Conservation (phyloP, 495 filamentous ascomycete species). For the Gamarada debralockiae region DNA sequence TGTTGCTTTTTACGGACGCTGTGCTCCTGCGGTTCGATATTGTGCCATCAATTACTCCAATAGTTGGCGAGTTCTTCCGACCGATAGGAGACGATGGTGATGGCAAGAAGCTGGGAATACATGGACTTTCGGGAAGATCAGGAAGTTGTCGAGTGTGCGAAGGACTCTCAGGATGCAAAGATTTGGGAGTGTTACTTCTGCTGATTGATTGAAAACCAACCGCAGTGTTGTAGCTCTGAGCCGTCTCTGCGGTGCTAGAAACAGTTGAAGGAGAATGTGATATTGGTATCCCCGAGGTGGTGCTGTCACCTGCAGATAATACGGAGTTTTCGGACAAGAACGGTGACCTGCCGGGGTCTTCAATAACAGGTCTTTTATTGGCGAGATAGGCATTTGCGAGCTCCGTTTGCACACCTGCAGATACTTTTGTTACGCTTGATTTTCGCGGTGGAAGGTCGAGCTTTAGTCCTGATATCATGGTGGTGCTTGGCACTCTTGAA, state of each 20-base stretch:
- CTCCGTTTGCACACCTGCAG: neutral
- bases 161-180: neutral
- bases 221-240: neutral
- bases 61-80: neutral
- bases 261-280: neutral
- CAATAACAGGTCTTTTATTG: no score
- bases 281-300: neutral
- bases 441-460: constrained; percentile 8
- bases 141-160: constrained; percentile 8
- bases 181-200: neutral
- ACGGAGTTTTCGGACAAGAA: neutral
- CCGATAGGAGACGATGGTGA: neutral
- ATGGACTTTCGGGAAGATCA: constrained; percentile 8
- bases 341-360: neutral
- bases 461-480: constrained; percentile 1
- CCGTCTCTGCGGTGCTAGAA: neutral
- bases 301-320: neutral
- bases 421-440: constrained; percentile 4
- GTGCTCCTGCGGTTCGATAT: neutral
- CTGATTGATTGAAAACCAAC: neutral
- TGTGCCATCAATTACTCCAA: neutral
- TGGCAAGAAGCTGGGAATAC: neutral
- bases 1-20: neutral
- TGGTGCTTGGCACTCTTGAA: constrained; percentile 13
- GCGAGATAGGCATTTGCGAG: neutral